phyloP scores from a whole-genome alignment of 345 rosid genomes.

The Hibiscus syriacus region DNA sequence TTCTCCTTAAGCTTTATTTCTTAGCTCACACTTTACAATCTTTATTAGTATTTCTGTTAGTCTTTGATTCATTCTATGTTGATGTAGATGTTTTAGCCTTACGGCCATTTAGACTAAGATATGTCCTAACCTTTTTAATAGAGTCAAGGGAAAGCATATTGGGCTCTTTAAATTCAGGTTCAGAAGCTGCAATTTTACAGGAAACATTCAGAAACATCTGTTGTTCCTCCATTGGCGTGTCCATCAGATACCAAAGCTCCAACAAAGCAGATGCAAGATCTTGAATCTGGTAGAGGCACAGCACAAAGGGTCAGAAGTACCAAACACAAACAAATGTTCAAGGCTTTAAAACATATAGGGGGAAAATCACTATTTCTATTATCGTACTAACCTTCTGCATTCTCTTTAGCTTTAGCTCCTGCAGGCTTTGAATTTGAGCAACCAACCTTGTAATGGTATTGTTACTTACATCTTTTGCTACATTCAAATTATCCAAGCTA shows the following conservation, averaged over 20 bases:
- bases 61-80: too few relatives aligned
- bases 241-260: conserved; percentile 74
- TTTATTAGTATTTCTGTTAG: too few relatives aligned
- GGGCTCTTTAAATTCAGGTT: conserved; percentile 44
- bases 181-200: conserved; percentile 41
- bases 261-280: conserved; percentile 46
- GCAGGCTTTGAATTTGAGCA: conserved; percentile 34
- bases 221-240: conserved; percentile 59
- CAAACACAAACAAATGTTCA: not conserved
- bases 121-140: conserved; percentile 44
- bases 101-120: not conserved
- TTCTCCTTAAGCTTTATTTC: too few relatives aligned
- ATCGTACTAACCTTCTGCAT: conserved; percentile 43
- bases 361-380: not conserved
- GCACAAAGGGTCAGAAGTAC: conserved; percentile 10
- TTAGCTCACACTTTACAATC: too few relatives aligned
- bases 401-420: conserved; percentile 45
- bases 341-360: not conserved
- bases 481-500: conserved; percentile 30
- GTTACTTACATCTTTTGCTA: conserved; percentile 36
- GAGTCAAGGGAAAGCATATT: conserved; percentile 43
- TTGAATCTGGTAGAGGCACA: conserved; percentile 35
- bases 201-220: conserved; percentile 43
- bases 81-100: too few relatives aligned
- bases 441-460: conserved; percentile 41